These are phyloP conservation scores for Fonsecaea monophora DNA, from an alignment of 2,329 filamentous ascomycete species.

Conservation along the genomic window DNA sequence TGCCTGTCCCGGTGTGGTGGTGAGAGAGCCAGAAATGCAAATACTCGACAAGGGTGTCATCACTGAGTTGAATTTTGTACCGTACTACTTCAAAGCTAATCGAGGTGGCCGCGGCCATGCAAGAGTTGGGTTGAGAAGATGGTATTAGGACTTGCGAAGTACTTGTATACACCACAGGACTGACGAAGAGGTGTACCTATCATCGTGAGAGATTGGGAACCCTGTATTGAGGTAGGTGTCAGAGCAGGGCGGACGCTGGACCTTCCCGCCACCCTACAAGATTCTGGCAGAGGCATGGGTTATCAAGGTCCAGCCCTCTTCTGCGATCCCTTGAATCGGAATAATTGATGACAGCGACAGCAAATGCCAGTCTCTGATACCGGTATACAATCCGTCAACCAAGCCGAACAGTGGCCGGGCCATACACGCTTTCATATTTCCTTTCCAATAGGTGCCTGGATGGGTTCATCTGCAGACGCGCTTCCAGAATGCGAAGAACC, in stretches of 20 bases:
- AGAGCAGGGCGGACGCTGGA: too few species aligned
- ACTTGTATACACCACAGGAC: too few species aligned
- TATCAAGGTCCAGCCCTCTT: background rate
- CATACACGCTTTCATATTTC: background rate
- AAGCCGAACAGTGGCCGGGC: background rate
- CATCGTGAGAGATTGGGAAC: slow-evolving; percentile 63
- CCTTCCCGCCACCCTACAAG: too few species aligned
- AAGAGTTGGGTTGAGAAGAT: slow-evolving; percentile 50
- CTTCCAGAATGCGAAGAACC: slow-evolving; percentile 7
- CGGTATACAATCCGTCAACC: background rate
- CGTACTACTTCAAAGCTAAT: slow-evolving; percentile 64
- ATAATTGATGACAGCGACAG: too few species aligned
- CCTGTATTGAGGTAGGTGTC: slow-evolving; percentile 24
- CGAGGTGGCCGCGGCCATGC: slow-evolving; percentile 62
- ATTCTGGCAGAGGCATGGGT: background rate
- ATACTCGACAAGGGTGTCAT: slow-evolving; percentile 5
- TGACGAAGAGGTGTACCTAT: slow-evolving; percentile 53
- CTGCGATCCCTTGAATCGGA: too few species aligned
- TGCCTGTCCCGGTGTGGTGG: slow-evolving; percentile 18
- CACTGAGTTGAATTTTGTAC: slow-evolving; percentile 58
- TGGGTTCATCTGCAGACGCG: slow-evolving; percentile 1
- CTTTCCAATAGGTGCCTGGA: background rate
- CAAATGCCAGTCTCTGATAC: background rate
- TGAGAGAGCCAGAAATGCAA: slow-evolving; percentile 2
- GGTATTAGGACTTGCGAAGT: slow-evolving; percentile 7